Evolutionary conservation across 495 filamentous ascomycete genomes (phyloP).

Genomic region (Podospora didyma): DNA sequence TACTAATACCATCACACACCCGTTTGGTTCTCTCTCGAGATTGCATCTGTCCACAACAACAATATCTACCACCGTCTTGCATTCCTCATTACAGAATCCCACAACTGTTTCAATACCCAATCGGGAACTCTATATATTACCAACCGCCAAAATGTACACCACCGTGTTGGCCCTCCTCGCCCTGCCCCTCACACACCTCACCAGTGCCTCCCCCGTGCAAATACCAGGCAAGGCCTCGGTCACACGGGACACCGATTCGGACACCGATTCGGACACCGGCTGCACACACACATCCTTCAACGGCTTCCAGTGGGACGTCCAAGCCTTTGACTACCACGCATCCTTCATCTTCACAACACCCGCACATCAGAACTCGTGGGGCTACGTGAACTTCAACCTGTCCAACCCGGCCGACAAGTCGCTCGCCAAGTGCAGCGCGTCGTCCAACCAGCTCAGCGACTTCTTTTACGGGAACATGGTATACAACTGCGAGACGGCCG

Average conservation of each 20-base stretch:
- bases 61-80: too few species aligned
- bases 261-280: slow-evolving; percentile 5
- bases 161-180: slow-evolving; percentile 8
- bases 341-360: slow-evolving; percentile 40
- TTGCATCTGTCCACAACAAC: too few species aligned
- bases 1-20: too few species aligned
- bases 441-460: slow-evolving; percentile 36
- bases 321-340: slow-evolving; percentile 36
- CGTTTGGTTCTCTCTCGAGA: too few species aligned
- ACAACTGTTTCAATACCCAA: too few species aligned
- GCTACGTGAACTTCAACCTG: slow-evolving; percentile 40
- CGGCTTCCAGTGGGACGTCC: slow-evolving; percentile 31
- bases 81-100: too few species aligned
- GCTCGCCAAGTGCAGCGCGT: slow-evolving; percentile 30
- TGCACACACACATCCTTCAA: slow-evolving; percentile 30
- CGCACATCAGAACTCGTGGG: slow-evolving; percentile 41
- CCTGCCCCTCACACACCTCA: not conserved
- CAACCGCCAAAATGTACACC: not conserved
- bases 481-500: slow-evolving; percentile 31
- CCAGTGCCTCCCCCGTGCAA: slow-evolving; percentile 6
- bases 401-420: slow-evolving; percentile 33
- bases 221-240: not conserved
- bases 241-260: not conserved
- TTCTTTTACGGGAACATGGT: slow-evolving; percentile 42
- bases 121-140: too few species aligned